A percentile compares a stretch with the other conserved stretches of the same genome.
These are phyloP conservation scores for Kuraishia piskuri DNA, from an alignment of 805 yeast species.

Conservation along the genomic window DNA sequence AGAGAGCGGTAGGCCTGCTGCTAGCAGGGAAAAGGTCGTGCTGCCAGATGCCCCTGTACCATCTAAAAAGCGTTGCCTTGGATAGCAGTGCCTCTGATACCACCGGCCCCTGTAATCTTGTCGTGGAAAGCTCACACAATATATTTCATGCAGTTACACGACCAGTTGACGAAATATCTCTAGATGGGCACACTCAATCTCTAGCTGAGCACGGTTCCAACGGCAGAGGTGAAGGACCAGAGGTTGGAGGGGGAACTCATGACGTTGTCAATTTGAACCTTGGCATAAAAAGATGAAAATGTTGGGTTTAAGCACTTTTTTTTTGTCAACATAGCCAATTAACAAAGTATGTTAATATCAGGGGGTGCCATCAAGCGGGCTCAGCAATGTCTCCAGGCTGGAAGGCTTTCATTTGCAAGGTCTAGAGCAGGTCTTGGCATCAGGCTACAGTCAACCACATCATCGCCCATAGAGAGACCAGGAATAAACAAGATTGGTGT, in stretches of 20 bases:
- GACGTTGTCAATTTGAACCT: neutral
- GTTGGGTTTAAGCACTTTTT: too few species aligned
- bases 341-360: neutral
- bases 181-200: too few species aligned
- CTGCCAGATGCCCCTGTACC: too few species aligned
- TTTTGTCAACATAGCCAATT: too few species aligned
- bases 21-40: too few species aligned
- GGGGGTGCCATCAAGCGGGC: neutral
- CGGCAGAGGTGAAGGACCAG: neutral
- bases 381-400: neutral
- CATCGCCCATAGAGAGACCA: slow-evolving; percentile 17
- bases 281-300: too few species aligned
- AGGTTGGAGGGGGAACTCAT: neutral
- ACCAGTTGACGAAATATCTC: neutral
- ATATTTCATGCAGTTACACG: neutral
- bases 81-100: too few species aligned
- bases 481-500: slow-evolving; percentile 23
- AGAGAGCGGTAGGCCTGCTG: too few species aligned
- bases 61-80: too few species aligned
- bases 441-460: neutral
- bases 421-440: neutral
- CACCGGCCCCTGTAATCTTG: neutral
- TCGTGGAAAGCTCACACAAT: neutral
- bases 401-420: neutral
- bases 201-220: too few species aligned